phyloP scores from a whole-genome alignment of 257 asterid genomes.

The Solanum bulbocastanum region DNA sequence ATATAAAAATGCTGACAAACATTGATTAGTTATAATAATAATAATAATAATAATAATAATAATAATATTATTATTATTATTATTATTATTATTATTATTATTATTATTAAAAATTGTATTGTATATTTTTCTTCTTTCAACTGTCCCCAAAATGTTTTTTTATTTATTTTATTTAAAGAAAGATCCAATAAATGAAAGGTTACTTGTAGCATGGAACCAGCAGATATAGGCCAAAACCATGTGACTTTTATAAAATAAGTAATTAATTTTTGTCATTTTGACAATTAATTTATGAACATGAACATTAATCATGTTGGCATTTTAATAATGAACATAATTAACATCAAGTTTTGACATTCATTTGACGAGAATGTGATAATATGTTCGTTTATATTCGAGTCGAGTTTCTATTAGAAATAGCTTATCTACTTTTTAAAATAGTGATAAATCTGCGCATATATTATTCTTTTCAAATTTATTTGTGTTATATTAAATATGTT shows the following conservation, averaged over 20 bases:
- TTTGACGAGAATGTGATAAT: background rate
- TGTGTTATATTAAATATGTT: too few species aligned
- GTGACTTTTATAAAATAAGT: background rate
- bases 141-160: background rate
- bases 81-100: too few species aligned
- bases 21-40: background rate
- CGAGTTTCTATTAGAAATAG: accelerated
- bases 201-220: background rate
- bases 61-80: too few species aligned
- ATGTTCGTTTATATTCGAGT: background rate
- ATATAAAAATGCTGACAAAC: background rate
- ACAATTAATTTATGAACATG: background rate
- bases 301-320: background rate
- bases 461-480: too few species aligned
- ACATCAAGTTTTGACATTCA: background rate
- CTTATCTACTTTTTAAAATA: too few species aligned
- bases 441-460: too few species aligned
- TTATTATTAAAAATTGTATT: background rate
- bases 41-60: too few species aligned
- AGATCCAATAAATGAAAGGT: background rate
- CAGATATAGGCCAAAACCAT: background rate
- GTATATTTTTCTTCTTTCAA: background rate
- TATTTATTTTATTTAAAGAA: background rate
- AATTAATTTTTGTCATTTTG: background rate
- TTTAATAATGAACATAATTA: background rate